Evolutionary conservation across 2,329 filamentous ascomycete species (phyloP), one percentile per base, ranked within the genome.

Genomic region (Verticillium zaregamsianum): DNA sequence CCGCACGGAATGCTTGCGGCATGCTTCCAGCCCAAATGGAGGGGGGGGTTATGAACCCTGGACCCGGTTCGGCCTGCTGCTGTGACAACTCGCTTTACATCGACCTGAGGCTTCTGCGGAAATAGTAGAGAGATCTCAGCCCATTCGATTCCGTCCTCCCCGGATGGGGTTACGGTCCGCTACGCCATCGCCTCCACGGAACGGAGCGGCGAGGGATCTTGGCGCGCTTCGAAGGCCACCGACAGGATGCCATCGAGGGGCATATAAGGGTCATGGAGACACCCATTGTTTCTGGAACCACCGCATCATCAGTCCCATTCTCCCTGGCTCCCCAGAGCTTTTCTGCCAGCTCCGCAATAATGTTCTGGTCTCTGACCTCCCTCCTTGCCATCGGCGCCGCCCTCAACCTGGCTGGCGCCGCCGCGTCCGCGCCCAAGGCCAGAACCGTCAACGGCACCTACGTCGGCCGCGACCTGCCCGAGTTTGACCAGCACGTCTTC

Each of bases 401-500:
- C 45, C 45, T 57, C n/a, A 15, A 14, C n/a, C 32, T 37, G 31
- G 28, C 23, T 14, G 55, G 17, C n/a, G 55, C 55, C 32, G 32
- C n/a, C 39, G 3, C 40, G 9, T 15, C 31, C 17, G 25, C 58
- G 7, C 56, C 59, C n/a, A 56, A 45, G 31, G 61, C 37, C 32
- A 25, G n/a, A 12, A 61, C 31, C 23, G 35, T 62, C 33, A 78
- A 77, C 55, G 77, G 76, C n/a, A 74, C 78, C 0, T 79, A 79
- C 59, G 61, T 66, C 23, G 79, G 80, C 1, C 61, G 71, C 2
- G 68, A 74, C 55, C 72, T 71, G 28, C 55, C 70, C 0, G 66
- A 69, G 4, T 82, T 79, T 59, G 63, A 75, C 20, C 79, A 80
- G 28, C 79, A 83, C 59, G 72, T 77, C 61, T 82, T 81, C 65